Percentiles rank a stretch among this genome's conserved stretches.
Conservation (phyloP, 306 rosid species). For the Vicia faba region DNA sequence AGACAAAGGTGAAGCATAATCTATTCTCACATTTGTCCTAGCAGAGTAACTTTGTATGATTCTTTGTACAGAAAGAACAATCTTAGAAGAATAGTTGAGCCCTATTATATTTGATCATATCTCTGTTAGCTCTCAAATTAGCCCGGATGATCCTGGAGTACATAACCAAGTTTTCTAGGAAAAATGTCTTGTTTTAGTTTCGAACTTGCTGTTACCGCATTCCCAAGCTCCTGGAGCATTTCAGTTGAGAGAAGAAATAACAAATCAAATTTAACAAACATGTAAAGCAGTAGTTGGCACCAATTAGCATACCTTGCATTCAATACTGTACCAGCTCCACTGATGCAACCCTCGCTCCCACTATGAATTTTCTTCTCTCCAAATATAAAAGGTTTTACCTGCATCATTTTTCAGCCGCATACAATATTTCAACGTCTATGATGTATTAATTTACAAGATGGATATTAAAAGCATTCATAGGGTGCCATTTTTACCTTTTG, state of each 20-base stretch:
- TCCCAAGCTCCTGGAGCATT: conserved; percentile 65
- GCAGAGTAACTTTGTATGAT: conserved; percentile 32
- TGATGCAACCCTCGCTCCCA: conserved; percentile 45
- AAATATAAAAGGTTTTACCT: conserved; percentile 58
- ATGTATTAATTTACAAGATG: conserved; percentile 3
- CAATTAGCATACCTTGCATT: conserved; percentile 53
- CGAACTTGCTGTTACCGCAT: conserved; percentile 53
- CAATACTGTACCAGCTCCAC: conserved; percentile 40
- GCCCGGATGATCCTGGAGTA: conserved; percentile 30
- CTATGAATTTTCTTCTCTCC: conserved; percentile 56
- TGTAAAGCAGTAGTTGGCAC: not conserved
- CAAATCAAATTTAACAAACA: conserved; percentile 21
- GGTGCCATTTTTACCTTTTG: conserved; percentile 51
- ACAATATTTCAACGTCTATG: not conserved
- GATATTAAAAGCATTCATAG: conserved; percentile 15
- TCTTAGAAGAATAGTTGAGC: conserved; percentile 40
- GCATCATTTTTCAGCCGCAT: conserved; percentile 43
- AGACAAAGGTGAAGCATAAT: conserved; percentile 39
- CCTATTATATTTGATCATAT: conserved; percentile 22
- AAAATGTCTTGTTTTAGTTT: conserved; percentile 14
- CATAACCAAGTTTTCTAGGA: conserved; percentile 35
- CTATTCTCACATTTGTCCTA: conserved; percentile 35
- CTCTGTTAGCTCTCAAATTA: conserved; percentile 27
- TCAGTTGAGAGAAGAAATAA: conserved; percentile 26
- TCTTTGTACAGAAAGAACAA: conserved; percentile 39